Evolutionary conservation across 2,329 filamentous ascomycete genomes (phyloP), one percentile per base, ranked within the genome.

Genomic region (Trichophaea hybrida): DNA sequence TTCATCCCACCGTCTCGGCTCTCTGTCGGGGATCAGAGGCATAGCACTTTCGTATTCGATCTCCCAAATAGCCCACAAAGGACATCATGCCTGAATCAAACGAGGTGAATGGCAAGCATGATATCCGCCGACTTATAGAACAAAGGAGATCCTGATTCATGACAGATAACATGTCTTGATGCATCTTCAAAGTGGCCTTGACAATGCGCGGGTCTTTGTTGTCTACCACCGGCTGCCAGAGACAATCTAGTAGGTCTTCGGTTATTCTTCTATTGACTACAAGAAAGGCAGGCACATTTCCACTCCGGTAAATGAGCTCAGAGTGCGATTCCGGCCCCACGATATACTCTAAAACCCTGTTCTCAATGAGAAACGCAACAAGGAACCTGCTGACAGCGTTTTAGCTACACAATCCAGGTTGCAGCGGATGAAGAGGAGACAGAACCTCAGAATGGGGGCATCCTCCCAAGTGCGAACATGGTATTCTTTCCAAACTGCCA

Each of bases 251-350:
- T 68, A 94, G 85, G 17, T 78, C 73, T 37, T 81, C 72, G 0
- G 79, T 80, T 71, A 91, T 95, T 12, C 81, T 84, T 57, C 78
- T 77, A 0, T 87, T 93, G 12, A 93, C 85, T 24, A 88, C 80
- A 55, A 97, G 76, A 68, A 97, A 97, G 0, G 87, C 87, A 52
- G 96, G 77, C 57, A 97, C 86, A 64, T 95, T 94, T 44, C 79
- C 78, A 68, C 87, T 87, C 66, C 89, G 82, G 38, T 79, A 77
- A 17, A 94, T 93, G 57, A 97, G 81, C 69, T 95, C 89, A 1
- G 90, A 88, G 69, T 97, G 93, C 35, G 91, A 96, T 59, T 89
- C 89, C 12, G 91, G 83, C 1, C 91, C 88, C 55, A 96, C 80
- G 50, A 98, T 82, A 71, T 96, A 97, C 61, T 89, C 82, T 31